Conservation (phyloP, 2,329 filamentous ascomycete genomes). For the Botrytis elliptica region DNA sequence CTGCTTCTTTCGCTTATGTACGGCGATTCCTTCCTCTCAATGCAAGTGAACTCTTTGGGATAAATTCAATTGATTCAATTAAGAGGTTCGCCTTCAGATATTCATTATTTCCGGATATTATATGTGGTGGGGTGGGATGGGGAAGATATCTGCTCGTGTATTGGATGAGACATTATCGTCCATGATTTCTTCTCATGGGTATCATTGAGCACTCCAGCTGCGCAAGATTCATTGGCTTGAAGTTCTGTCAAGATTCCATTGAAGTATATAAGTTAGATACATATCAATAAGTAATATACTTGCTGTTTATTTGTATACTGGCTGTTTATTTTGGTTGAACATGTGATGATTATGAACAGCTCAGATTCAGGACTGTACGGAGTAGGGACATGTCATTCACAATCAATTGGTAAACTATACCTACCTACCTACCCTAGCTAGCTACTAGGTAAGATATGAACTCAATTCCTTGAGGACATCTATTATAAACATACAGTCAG, state of each 20-base stretch:
- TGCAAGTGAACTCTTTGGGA: neutral
- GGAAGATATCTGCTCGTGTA: neutral
- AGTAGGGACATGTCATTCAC: neutral
- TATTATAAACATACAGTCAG: neutral
- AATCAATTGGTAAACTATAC: neutral
- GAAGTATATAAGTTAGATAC: neutral
- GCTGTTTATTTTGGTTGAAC: neutral
- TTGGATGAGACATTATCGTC: slow-evolving; percentile 7
- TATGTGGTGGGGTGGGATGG: neutral
- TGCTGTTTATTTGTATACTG: neutral
- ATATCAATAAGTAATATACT: neutral
- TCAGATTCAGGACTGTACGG: too few relatives aligned
- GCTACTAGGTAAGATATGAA: neutral
- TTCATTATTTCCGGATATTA: neutral
- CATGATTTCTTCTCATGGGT: neutral
- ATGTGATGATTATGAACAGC: too few relatives aligned
- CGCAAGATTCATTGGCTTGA: neutral
- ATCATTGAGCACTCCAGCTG: neutral
- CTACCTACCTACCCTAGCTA: neutral
- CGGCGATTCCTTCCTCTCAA: neutral
- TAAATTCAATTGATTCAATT: neutral
- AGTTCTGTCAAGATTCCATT: neutral
- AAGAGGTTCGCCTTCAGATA: neutral
- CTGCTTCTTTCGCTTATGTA: slow-evolving; percentile 1
- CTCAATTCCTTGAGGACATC: neutral